Percentiles rank a stretch among this genome's conserved stretches.
Conservation (phyloP, 2,329 filamentous ascomycete genomes). For the Colletotrichum sp. region DNA sequence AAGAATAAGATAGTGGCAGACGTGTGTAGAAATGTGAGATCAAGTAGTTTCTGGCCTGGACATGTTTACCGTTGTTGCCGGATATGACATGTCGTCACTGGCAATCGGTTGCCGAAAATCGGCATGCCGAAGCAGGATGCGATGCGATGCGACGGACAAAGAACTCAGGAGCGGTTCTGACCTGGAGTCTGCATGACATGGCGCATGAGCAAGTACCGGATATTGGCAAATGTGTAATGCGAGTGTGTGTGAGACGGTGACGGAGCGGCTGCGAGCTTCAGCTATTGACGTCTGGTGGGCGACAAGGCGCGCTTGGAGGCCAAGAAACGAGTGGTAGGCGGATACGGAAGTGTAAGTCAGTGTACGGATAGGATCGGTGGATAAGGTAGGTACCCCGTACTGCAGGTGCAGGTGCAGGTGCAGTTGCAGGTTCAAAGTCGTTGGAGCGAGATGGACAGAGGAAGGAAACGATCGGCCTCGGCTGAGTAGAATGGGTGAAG, state of each 20-base stretch:
- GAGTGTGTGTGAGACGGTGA: background rate
- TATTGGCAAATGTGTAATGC: background rate
- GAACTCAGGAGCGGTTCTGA: background rate
- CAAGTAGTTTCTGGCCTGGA: background rate
- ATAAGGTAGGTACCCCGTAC: too few relatives aligned
- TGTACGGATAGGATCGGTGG: too few relatives aligned
- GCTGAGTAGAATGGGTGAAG: background rate
- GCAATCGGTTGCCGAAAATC: background rate
- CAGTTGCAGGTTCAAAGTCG: background rate
- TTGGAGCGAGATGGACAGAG: background rate
- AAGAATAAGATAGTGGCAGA: background rate
- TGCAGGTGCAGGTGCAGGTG: background rate
- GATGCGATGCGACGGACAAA: background rate
- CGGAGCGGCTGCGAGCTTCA: background rate
- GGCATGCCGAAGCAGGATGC: conserved; percentile 3
- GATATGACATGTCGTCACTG: background rate
- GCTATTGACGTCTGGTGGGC: background rate
- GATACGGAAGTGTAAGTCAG: background rate
- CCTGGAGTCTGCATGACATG: conserved; percentile 4
- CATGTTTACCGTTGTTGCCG: background rate
- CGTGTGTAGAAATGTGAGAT: background rate
- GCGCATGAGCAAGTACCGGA: conserved; percentile 10
- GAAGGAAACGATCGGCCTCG: background rate
- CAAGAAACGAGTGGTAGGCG: background rate
- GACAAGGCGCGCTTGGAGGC: background rate